Conservation (phyloP, 805 yeast species). For the Kodamaea sagamina region DNA sequence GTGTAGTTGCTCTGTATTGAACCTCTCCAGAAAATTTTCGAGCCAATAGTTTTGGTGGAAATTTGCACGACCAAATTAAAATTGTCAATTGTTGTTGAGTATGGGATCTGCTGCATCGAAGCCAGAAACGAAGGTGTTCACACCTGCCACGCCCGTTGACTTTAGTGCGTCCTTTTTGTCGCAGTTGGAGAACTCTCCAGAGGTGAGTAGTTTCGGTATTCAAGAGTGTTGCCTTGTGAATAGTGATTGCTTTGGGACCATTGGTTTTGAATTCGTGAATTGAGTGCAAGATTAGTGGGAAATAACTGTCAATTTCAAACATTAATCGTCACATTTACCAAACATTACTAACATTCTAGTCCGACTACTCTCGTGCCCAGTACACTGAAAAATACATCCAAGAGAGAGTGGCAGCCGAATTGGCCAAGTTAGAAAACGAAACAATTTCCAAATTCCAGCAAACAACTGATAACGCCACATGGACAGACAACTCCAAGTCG, state of each 20-base stretch:
- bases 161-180: constrained; percentile 64
- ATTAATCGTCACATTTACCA: too few relatives aligned
- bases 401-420: constrained; percentile 60
- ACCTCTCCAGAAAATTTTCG: constrained; percentile 10
- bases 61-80: constrained; percentile 9
- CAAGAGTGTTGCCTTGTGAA: too few relatives aligned
- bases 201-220: constrained; percentile 38
- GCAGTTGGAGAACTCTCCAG: constrained; percentile 61
- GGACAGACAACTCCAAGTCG: constrained; percentile 34
- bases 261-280: too few relatives aligned
- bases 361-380: constrained; percentile 72
- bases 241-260: too few relatives aligned
- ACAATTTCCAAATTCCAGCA: constrained; percentile 53
- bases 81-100: constrained; percentile 2
- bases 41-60: constrained; percentile 12
- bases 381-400: constrained; percentile 66
- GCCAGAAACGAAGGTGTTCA: constrained; percentile 65
- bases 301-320: too few relatives aligned
- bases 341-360: constrained; percentile 25
- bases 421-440: constrained; percentile 54
- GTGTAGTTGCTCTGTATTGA: constrained; percentile 5
- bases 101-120: constrained; percentile 67
- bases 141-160: constrained; percentile 68
- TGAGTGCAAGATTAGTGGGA: too few relatives aligned
- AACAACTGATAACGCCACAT: constrained; percentile 46